phyloP scores from a whole-genome alignment of 352 stramenopile genomes.

The Phytophthora foliorum region DNA sequence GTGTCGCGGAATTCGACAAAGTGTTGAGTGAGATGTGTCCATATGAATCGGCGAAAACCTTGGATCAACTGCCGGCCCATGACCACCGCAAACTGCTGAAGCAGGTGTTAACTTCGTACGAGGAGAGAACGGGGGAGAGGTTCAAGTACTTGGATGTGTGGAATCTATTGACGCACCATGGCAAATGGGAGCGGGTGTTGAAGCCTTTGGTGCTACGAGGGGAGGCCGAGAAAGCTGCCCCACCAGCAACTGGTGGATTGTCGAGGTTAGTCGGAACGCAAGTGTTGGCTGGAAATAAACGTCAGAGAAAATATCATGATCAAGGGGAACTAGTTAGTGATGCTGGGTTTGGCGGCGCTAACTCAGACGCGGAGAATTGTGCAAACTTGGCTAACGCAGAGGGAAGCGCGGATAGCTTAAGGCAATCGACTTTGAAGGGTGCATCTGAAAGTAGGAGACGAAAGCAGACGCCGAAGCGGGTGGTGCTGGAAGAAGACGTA shows the following conservation, averaged over 20 bases:
- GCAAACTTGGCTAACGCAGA: background rate
- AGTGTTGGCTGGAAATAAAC: too few species aligned
- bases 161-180: conserved; percentile 13
- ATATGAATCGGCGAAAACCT: background rate
- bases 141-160: conserved; percentile 19
- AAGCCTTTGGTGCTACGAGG: conserved; percentile 3
- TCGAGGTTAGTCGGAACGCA: too few species aligned
- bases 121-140: background rate
- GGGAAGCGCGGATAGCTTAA: background rate
- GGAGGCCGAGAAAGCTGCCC: too few species aligned
- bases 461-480: background rate
- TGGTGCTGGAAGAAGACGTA: background rate
- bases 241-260: too few species aligned
- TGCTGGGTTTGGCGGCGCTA: too few species aligned
- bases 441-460: background rate
- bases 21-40: conserved; percentile 21
- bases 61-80: background rate
- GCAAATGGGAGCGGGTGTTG: conserved; percentile 16
- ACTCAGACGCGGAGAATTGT: background rate
- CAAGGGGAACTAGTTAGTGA: too few species aligned
- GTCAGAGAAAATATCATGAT: too few species aligned
- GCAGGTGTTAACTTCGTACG: conserved; percentile 1
- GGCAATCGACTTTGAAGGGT: background rate
- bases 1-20: conserved; percentile 14
- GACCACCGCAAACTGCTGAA: conserved; percentile 12